phyloP scores from a whole-genome alignment of 169 alveolate species.

The Cryptosporidium muris region DNA sequence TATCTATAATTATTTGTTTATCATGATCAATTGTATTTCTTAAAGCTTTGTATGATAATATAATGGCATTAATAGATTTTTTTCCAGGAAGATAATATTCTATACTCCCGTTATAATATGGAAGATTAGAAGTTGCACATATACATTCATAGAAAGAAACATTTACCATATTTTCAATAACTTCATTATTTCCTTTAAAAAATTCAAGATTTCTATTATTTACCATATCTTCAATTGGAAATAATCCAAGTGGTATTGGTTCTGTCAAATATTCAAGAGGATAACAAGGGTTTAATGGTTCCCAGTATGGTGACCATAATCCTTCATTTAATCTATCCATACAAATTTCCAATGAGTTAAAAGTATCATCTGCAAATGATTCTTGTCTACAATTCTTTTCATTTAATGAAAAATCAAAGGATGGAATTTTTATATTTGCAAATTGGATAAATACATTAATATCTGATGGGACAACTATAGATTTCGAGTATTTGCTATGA shows the following conservation, averaged over 20 bases:
- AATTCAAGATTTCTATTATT: slow-evolving; percentile 4
- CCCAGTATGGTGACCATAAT: slow-evolving; percentile 71
- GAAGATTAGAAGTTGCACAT: not conserved
- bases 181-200: slow-evolving; percentile 5
- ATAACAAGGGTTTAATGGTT: slow-evolving; percentile 27
- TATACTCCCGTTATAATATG: slow-evolving; percentile 17
- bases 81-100: slow-evolving; percentile 17
- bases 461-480: slow-evolving; percentile 32
- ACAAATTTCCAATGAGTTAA: not conserved
- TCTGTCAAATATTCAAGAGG: slow-evolving; percentile 31
- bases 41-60: slow-evolving; percentile 30
- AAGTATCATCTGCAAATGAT: not conserved
- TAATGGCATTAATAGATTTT: slow-evolving; percentile 17
- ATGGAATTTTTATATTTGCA: slow-evolving; percentile 44
- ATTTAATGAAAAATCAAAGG: not conserved
- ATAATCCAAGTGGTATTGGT: slow-evolving; percentile 16
- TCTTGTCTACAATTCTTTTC: not conserved
- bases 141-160: not conserved
- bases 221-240: slow-evolving; percentile 41
- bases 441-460: slow-evolving; percentile 52
- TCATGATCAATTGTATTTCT: slow-evolving; percentile 1
- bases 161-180: not conserved
- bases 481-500: slow-evolving; percentile 1
- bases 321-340: slow-evolving; percentile 47
- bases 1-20: slow-evolving; percentile 16